Evolutionary conservation across 2,329 filamentous ascomycete species (phyloP), one percentile per base, ranked within the genome.

Genomic region (Nemania abortiva): DNA sequence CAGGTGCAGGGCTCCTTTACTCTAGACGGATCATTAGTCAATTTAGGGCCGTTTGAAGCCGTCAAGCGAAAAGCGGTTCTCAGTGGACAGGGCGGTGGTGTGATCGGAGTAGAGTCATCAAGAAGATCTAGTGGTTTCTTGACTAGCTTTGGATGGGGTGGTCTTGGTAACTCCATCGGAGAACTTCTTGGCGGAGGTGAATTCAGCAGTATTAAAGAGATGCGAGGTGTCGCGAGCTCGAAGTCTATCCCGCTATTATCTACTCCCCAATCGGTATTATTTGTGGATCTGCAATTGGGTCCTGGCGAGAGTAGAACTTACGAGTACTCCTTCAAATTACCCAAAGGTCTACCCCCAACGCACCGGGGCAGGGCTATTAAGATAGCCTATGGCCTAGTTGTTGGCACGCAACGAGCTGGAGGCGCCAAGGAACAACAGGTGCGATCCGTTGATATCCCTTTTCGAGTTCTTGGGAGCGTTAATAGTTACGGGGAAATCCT

Each of bases 331-430:
- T 98, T 98, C 79, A 91, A 88, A 53, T 83, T 99, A 63, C 96
- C 96, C 0, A 91, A 90, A 76, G 95, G 95, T 0, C 82, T 99
- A n/a, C 96, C 96, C 24, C 95, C 96, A 6, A 94, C 90, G 15
- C 93, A 98, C 79, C 92, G 92, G 74, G 96, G 96, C 11, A 95
- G 96, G 77, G 93, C 94, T 0, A 96, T 98, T 77, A 98, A 98
- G 81, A 95, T 98, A 58, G 89, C 90, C 1, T 99, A 99, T 82
- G 93, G 92, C 78, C 84, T 99, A 13, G 90, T 97, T 10, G 93
- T 99, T 71, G 95, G 95, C 53, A 97, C 95, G 0, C 96, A 99
- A 79, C 86, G 95, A 71, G 90, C 93, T 1, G 93, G 93, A 10
- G 92, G 91, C 15, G 86, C 88, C 27, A 92, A 90, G 74, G 92